Evolutionary conservation across 345 rosid species (phyloP).

Genomic region (Ricinus communis): DNA sequence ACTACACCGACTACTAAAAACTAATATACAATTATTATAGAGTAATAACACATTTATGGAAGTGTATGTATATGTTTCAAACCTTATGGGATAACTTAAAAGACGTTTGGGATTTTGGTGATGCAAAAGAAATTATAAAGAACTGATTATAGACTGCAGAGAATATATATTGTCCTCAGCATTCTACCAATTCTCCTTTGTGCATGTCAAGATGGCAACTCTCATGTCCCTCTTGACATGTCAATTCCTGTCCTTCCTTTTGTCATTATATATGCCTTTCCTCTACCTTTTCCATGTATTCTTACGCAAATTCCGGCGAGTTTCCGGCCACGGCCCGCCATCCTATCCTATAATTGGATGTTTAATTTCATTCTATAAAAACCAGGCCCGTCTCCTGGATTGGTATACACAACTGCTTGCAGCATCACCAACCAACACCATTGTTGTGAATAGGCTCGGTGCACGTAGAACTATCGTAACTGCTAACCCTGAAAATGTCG

Average conservation of each 20-base stretch:
- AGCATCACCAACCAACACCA: slow-evolving; percentile 53
- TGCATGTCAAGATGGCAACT: slow-evolving; percentile 26
- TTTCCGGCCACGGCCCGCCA: slow-evolving; percentile 39
- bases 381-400: slow-evolving; percentile 62
- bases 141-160: neutral
- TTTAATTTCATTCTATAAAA: slow-evolving; percentile 60
- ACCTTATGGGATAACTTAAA: neutral
- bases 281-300: slow-evolving; percentile 23
- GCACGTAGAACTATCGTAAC: slow-evolving; percentile 66
- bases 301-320: slow-evolving; percentile 17
- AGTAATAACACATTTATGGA: too few relatives aligned
- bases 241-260: slow-evolving; percentile 14
- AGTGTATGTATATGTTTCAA: neutral
- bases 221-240: slow-evolving; percentile 19
- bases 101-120: neutral
- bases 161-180: neutral
- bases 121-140: neutral
- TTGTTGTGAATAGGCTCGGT: slow-evolving; percentile 58
- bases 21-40: too few relatives aligned
- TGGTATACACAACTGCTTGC: slow-evolving; percentile 77
- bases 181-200: neutral
- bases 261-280: slow-evolving; percentile 16
- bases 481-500: slow-evolving; percentile 71
- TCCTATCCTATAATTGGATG: slow-evolving; percentile 71
- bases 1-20: too few relatives aligned